Base-by-base conservation (phyloP, 306 rosid species). In the Mimosa pudica region DNA sequence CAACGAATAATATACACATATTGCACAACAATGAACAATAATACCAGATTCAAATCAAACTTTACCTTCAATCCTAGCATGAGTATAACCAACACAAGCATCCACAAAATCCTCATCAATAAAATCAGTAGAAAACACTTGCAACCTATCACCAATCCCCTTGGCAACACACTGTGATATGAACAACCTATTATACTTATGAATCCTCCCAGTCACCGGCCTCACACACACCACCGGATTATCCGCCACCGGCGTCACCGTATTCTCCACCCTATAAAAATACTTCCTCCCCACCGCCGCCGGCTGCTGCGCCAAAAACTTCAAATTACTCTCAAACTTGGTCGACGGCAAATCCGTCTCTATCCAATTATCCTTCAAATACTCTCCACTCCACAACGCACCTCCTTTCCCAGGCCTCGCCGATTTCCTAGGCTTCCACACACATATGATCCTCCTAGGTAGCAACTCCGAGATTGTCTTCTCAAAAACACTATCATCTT, bases 251-350 rank as follows among this genome's bases (percentile, higher is more conserved):
- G 98, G 98, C 0, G 99, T 95, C 68, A 84, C 96, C 1, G 98
- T 95, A 67, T 93, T 95, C 91, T 95, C 99, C 79, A 95, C 99
- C 58, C 98, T 90, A 54, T 95, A 95, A 46, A 95, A 92, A 86
- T 79, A 95, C 55, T 92, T 92, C 82, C 98, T 88, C 0, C 89
- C 80, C 17, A 80, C 4, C 30, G 82, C 92, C 13, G 89, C 76
- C 14, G 88, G 81, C 57, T 95, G 98, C 73, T 91, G 30, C 89
- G 4, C 93, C 84, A 88, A 95, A 71, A 85, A 45, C 86, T 92
- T 89, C 87, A 92, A 9, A 46, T 95, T 95, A 62, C 97, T 85
- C 3, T 95, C 98, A 36, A 95, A 95, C 46, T 95, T 95, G 0
- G 97, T 95, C 32, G 91, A 86, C 49, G 98, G 98, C 84, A 95